Conservation (phyloP, 2,329 filamentous ascomycete species). For the Rhexocercosporidium sp. region DNA sequence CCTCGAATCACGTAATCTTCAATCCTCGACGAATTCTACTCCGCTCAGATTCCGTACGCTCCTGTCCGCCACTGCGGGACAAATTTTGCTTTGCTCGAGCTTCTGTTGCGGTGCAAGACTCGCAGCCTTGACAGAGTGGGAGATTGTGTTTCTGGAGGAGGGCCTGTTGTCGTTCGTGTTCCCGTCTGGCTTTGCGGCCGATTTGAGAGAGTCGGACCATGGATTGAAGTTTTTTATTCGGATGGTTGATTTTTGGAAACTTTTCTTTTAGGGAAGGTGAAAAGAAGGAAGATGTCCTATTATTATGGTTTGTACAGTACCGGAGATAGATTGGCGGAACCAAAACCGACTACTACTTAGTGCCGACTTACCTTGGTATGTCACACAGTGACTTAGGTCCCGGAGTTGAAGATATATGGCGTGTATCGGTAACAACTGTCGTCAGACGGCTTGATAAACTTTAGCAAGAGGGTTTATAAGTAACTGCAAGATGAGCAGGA, state of each 20-base stretch:
- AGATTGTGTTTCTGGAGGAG: slow-evolving; percentile 10
- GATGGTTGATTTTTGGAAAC: background rate
- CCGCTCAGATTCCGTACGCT: background rate
- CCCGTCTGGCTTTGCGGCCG: slow-evolving; percentile 4
- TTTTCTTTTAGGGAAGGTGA: background rate
- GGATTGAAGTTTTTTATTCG: background rate
- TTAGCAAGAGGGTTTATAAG: background rate
- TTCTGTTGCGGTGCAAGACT: slow-evolving; percentile 13
- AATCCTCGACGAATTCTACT: slow-evolving; percentile 8
- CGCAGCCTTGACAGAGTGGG: slow-evolving; percentile 15
- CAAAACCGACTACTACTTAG: background rate
- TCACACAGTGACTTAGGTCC: background rate
- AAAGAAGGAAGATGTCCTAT: background rate
- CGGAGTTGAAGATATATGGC: background rate
- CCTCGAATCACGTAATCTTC: slow-evolving; percentile 15
- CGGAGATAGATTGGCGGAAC: background rate
- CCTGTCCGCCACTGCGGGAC: background rate
- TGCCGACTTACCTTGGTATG: background rate
- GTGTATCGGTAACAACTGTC: background rate
- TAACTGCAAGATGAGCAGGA: background rate
- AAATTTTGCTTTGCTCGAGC: background rate
- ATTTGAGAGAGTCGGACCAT: slow-evolving; percentile 23
- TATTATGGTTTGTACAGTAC: background rate
- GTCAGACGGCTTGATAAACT: background rate
- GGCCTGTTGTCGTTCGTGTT: slow-evolving; percentile 19